Evolutionary conservation across 495 filamentous ascomycete species (phyloP), one percentile per base, ranked within the genome.

Genomic region (Xylaria palmicola): DNA sequence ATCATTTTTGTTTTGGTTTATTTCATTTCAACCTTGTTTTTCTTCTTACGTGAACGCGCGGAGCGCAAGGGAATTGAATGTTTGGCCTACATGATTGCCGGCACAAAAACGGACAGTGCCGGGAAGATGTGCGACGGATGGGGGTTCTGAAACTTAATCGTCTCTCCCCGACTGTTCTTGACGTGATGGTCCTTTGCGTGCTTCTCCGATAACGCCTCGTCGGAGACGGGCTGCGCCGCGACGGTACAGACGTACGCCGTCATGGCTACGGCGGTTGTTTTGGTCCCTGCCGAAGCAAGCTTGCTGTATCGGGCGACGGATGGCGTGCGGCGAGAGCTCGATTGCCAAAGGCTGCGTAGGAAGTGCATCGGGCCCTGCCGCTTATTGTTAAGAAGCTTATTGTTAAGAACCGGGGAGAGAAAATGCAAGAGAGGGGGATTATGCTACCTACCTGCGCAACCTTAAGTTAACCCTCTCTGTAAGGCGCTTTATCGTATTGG

Each of bases 91-190:
- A 43, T 5, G 49, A 24, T 0, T 36, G 47, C 15, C 13, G 29
- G 13, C 47, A 26, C 17, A 22, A 29, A 24, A 27, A 51, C 20
- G 6, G n/a, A 9, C 12, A 32, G 2, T 37, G 24, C 1, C 26
- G 63, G 65, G 19, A 63, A 54, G 22, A 20, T 52, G 37, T 65
- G 70, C 0, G 77, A 79, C 12, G 72, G 68, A 24, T 77, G 56
- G 0, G 68, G 67, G 36, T 78, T 78, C 15, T 39, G 52, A 45
- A 77, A 79, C 59, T 64, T 68, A 59, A 73, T 34, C 22, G 66
- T 70, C 24, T 73, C 58, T 13, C 75, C 75, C 17, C 62, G 59
- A 3, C 62, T 61, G 15, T 75, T 64, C 40, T 72, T 72, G 20
- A 77, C 51, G 44, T 77, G 75, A 41, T 77, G 75, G 4, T 60